Conservation (phyloP, 2,329 filamentous ascomycete species). For the Exophiala viscosa region DNA sequence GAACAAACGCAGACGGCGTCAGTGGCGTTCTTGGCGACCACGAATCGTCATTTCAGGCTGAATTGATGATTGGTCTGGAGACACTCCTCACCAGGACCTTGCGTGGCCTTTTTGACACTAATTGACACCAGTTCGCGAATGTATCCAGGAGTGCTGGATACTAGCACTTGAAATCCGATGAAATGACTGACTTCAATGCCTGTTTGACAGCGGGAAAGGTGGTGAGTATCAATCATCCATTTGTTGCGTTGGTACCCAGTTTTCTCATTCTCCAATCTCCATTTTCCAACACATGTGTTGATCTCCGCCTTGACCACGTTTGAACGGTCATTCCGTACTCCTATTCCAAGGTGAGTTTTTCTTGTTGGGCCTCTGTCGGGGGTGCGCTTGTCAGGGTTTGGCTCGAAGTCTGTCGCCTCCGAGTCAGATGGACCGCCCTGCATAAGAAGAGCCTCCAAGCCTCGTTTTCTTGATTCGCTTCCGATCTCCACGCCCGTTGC, state of each 20-base stretch:
- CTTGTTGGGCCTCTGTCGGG: constrained; percentile 2
- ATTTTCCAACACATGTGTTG: not conserved
- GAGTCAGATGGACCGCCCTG: constrained; percentile 3
- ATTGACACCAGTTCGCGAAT: too few species aligned
- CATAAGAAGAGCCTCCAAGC: constrained; percentile 19
- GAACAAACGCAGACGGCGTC: not conserved
- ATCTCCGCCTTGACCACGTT: constrained; percentile 1
- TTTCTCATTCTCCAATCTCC: not conserved
- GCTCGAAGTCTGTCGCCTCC: constrained; percentile 1
- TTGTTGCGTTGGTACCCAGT: not conserved
- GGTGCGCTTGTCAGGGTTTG: not conserved
- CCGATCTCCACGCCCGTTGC: constrained; percentile 8
- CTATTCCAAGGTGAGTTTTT: not conserved
- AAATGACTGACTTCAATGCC: constrained; percentile 2
- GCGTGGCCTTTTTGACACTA: too few species aligned
- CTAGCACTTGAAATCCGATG: not conserved
- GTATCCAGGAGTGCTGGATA: too few species aligned
- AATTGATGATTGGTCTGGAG: not conserved
- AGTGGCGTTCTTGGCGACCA: not conserved
- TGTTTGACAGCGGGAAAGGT: not conserved
- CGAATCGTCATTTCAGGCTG: not conserved
- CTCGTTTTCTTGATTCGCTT: constrained; percentile 7
- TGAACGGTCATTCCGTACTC: not conserved
- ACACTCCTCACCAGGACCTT: too few species aligned
- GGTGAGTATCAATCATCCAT: not conserved